Evolutionary conservation across 345 rosid species (phyloP).

Genomic region (Hypericum perforatum): DNA sequence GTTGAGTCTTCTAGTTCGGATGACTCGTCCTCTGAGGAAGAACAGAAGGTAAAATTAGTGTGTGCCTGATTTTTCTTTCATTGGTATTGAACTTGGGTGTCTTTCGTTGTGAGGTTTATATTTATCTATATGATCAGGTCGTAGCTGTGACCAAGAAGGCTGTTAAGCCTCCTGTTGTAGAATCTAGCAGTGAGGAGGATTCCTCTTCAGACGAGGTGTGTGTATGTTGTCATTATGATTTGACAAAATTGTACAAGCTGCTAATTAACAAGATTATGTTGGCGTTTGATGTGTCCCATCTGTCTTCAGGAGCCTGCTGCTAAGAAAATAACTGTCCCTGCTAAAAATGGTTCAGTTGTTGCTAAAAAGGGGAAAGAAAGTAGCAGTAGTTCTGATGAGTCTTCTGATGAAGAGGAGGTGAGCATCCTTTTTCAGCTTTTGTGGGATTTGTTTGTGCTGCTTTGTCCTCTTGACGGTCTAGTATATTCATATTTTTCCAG

Average conservation of each 20-base stretch:
- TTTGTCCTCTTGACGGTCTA: too few species aligned
- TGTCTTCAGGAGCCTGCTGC: conserved; percentile 21
- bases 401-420: conserved; percentile 12
- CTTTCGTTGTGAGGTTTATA: not conserved
- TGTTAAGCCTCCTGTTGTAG: conserved; percentile 21
- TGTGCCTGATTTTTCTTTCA: not conserved
- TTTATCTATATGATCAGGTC: conserved; percentile 13
- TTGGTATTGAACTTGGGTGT: not conserved
- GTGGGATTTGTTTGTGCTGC: too few species aligned
- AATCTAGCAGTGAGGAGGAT: conserved; percentile 7
- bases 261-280: not conserved
- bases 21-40: conserved; percentile 61
- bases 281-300: not conserved
- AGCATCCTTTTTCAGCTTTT: not conserved
- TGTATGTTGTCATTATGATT: too few species aligned
- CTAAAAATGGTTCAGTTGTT: conserved; percentile 14
- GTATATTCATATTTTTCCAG: too few species aligned
- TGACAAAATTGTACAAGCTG: too few species aligned
- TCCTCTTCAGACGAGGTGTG: conserved; percentile 12
- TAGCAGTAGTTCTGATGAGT: conserved; percentile 15
- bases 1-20: conserved; percentile 42
- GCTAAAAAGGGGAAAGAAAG: conserved; percentile 10
- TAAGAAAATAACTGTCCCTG: conserved; percentile 9
- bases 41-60: conserved; percentile 27
- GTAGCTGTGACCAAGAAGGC: conserved; percentile 14